phyloP scores from a whole-genome alignment of 148 eudicot genomes.

The Rhododendron vialii region DNA sequence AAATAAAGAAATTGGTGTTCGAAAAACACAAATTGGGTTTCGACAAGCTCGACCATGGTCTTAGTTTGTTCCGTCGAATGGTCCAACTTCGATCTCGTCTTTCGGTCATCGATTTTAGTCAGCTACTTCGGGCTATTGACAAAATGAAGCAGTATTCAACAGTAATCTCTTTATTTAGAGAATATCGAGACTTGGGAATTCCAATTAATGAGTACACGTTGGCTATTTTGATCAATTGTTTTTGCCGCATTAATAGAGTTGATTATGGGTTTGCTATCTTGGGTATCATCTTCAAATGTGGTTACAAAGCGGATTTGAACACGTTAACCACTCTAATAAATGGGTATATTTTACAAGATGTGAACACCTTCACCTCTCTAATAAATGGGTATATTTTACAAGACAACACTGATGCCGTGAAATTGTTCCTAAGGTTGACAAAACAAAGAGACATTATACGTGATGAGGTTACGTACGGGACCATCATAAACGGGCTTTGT shows the following conservation, averaged over 20 bases:
- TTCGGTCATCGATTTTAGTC: not conserved
- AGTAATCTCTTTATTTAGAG: not conserved
- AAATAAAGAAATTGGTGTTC: not conserved
- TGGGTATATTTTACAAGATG: not conserved
- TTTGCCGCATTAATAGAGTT: not conserved
- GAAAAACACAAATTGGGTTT: not conserved
- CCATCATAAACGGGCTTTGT: conserved; percentile 19
- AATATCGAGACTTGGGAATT: not conserved
- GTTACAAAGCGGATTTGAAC: conserved; percentile 4
- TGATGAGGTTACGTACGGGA: not conserved
- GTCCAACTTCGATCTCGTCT: not conserved
- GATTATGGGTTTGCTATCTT: conserved; percentile 11
- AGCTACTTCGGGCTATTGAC: not conserved
- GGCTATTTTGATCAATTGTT: not conserved
- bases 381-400: no score
- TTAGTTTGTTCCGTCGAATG: not conserved
- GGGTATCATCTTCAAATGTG: conserved; percentile 11
- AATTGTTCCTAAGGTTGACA: no score
- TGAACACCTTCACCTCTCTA: no score
- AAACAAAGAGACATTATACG: not conserved
- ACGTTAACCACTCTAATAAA: conserved; percentile 7
- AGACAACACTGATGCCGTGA: no score
- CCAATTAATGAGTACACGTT: not conserved
- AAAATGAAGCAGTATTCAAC: conserved; percentile 1
- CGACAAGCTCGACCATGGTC: not conserved